Evolutionary conservation across 805 yeast species (phyloP).

Genomic region (Candida gorgasii): DNA sequence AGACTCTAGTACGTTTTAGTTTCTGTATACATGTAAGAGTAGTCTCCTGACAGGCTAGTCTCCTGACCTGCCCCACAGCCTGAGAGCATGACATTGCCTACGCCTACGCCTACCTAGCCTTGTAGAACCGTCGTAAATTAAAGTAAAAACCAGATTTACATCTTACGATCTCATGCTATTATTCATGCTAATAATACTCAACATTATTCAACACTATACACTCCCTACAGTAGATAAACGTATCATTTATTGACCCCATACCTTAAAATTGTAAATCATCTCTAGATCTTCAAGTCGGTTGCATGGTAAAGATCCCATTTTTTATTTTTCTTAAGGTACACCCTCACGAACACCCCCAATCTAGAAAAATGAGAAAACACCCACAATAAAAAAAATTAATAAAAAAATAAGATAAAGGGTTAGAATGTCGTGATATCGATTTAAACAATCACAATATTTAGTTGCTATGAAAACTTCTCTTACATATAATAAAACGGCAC

Average conservation of each 20-base stretch:
- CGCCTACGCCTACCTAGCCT: no score
- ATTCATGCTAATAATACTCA: no score
- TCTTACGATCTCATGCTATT: not conserved
- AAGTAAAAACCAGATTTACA: not conserved
- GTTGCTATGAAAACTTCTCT: slow-evolving; percentile 8
- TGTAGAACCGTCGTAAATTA: slow-evolving; percentile 2
- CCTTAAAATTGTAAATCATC: slow-evolving; percentile 5
- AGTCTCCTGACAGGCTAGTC: no score
- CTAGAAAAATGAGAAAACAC: no score
- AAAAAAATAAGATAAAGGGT: not conserved
- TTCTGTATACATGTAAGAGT: no score
- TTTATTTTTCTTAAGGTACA: slow-evolving; percentile 2
- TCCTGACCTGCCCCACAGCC: no score
- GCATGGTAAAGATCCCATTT: not conserved
- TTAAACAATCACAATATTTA: not conserved
- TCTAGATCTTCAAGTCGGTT: not conserved
- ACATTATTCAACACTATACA: not conserved
- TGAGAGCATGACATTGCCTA: no score
- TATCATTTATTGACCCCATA: not conserved
- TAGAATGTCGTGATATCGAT: not conserved
- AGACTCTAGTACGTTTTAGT: no score
- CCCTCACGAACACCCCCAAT: no score
- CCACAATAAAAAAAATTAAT: not conserved
- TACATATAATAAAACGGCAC: slow-evolving; percentile 8
- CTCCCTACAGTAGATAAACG: not conserved